Conservation (phyloP, 352 stramenopile species). For the Blastocystis sp. region DNA sequence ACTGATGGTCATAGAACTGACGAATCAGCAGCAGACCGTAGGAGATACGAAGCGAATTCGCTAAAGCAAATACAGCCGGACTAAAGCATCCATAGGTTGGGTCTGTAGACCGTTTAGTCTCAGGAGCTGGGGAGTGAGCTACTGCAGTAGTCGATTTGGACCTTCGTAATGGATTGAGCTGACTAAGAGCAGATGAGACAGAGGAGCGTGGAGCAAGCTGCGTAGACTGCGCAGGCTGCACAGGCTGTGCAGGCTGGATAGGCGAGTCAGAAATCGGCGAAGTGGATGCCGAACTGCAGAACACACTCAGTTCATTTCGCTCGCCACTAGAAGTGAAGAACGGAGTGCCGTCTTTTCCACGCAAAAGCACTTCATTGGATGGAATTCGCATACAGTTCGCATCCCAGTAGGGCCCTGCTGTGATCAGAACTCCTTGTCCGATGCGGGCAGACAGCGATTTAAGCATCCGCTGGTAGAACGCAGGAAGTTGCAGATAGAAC, state of each 20-base stretch:
- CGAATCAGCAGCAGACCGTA: constrained; percentile 51
- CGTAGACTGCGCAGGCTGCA: background rate
- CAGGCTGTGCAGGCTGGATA: background rate
- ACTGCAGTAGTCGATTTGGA: background rate
- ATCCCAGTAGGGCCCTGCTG: constrained; percentile 50
- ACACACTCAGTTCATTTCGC: background rate
- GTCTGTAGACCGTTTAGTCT: background rate
- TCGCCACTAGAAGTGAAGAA: background rate
- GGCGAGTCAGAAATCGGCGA: background rate
- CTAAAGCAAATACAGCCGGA: constrained; percentile 35
- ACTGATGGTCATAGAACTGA: constrained; percentile 58
- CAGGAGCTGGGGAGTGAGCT: background rate
- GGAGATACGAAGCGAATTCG: constrained; percentile 42
- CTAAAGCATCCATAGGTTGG: constrained; percentile 57
- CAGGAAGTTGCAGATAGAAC: constrained; percentile 37
- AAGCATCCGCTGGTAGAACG: constrained; percentile 46
- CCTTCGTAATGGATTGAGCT: background rate
- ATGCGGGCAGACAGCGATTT: background rate
- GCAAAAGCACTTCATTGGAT: background rate
- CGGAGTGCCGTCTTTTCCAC: constrained; percentile 26
- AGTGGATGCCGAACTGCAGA: background rate
- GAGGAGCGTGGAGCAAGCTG: background rate
- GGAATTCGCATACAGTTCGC: constrained; percentile 29
- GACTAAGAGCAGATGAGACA: constrained; percentile 24
- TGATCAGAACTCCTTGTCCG: constrained; percentile 38